A percentile compares a stretch with the other conserved stretches of the same genome.
Evolutionary conservation across 2,329 filamentous ascomycete genomes (phyloP).

Genomic region (Macrophomina phaseolina): DNA sequence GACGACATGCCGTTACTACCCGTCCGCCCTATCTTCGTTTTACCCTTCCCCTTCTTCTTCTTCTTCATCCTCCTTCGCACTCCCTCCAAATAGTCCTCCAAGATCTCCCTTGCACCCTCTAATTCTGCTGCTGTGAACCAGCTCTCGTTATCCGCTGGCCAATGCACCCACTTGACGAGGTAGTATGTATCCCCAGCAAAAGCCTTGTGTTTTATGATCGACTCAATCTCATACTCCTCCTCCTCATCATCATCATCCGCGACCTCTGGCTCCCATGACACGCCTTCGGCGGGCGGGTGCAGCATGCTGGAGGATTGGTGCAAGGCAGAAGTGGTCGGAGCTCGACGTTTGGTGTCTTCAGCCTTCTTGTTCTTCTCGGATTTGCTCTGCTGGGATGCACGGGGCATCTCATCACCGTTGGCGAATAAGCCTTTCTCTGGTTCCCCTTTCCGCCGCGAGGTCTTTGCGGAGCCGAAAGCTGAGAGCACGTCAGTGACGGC

Average conservation of each 20-base stretch:
- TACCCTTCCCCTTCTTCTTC: background rate
- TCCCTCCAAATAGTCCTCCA: background rate
- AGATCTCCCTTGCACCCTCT: background rate
- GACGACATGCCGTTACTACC: background rate
- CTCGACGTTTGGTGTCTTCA: background rate
- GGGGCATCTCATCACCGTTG: background rate
- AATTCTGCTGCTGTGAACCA: conserved; percentile 10
- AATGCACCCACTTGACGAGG: conserved; percentile 13
- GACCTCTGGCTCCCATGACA: background rate
- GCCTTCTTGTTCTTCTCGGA: too few relatives aligned
- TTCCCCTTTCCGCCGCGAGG: background rate
- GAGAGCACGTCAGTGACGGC: background rate
- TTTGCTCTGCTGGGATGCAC: background rate
- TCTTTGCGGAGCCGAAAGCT: background rate
- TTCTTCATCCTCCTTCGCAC: background rate
- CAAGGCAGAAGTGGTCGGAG: background rate
- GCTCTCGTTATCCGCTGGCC: background rate
- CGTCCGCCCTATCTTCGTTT: background rate
- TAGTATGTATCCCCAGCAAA: background rate
- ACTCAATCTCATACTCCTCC: conserved; percentile 4
- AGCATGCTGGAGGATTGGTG: conserved; percentile 3
- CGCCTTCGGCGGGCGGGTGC: conserved; percentile 1
- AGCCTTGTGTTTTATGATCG: background rate
- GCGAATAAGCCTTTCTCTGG: background rate
- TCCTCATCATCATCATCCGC: background rate